These are phyloP conservation scores for Mycena polygramma DNA, from an alignment of 768 basidiomycete genomes.

Conservation along the genomic window DNA sequence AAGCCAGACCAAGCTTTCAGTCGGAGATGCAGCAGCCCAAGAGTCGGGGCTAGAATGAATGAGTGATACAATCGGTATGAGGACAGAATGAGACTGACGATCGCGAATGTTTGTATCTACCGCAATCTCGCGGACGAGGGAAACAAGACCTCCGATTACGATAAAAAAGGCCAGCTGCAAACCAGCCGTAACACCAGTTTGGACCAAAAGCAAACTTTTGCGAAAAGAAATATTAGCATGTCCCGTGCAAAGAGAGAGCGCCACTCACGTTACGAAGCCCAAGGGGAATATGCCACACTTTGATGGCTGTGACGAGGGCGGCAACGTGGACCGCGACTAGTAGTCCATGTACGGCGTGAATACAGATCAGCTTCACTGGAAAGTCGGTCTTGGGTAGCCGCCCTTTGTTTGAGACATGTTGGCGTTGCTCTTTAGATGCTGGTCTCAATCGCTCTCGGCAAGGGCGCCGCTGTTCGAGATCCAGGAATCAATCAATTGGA, in stretches of 20 bases:
- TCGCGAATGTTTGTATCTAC: conserved; percentile 11
- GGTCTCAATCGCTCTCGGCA: no score
- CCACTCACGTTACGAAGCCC: not conserved
- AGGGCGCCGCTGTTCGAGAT: no score
- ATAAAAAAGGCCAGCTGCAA: conserved; percentile 1
- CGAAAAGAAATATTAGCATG: not conserved
- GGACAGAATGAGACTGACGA: not conserved
- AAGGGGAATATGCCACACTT: conserved; percentile 2
- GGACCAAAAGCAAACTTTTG: not conserved
- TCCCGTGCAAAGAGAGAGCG: not conserved
- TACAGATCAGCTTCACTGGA: no score
- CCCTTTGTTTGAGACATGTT: no score
- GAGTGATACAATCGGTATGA: no score
- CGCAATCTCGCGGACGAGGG: conserved; percentile 16
- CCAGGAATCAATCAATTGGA: no score
- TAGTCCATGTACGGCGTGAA: conserved; percentile 1
- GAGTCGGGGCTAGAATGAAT: conserved; percentile 14
- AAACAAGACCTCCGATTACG: conserved; percentile 2
- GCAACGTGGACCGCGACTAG: conserved; percentile 10
- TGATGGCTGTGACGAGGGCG: conserved; percentile 5
- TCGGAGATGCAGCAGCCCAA: conserved; percentile 30
- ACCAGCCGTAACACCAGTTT: conserved; percentile 27
- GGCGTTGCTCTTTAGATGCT: no score
- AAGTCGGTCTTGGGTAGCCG: no score
- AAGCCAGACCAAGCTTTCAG: conserved; percentile 27